Conservation (phyloP, 129 eudicot species). For the Lactuca saligna region DNA sequence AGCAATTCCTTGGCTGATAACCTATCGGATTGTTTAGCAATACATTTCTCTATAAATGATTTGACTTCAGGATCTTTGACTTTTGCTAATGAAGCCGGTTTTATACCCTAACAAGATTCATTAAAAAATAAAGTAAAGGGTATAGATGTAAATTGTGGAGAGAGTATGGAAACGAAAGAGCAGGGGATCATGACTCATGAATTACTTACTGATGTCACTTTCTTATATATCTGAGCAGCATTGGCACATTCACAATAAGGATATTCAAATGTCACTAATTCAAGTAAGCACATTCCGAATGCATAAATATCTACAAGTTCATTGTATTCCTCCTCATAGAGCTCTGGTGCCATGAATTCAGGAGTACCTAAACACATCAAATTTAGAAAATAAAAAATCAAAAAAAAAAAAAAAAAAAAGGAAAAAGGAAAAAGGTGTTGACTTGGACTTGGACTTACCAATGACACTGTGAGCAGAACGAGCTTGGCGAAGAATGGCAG, state of each 20-base stretch:
- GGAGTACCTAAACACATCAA: constrained; percentile 71
- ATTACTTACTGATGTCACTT: constrained; percentile 85
- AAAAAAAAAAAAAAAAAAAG: too few species aligned
- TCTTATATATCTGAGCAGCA: constrained; percentile 97
- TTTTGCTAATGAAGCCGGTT: constrained; percentile 81
- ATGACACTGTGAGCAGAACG: constrained; percentile 95
- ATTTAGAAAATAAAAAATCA: too few species aligned
- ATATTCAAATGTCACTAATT: constrained; percentile 93
- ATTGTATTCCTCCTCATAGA: constrained; percentile 92
- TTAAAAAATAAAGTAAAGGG: background rate
- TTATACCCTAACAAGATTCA: constrained; percentile 65
- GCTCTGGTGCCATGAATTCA: constrained; percentile 99
- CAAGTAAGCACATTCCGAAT: constrained; percentile 97
- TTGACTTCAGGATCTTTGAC: constrained; percentile 80
- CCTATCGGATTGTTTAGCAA: constrained; percentile 68
- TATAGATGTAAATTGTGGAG: constrained; percentile 8
- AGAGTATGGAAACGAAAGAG: constrained; percentile 8
- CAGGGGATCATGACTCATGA: background rate
- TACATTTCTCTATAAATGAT: constrained; percentile 88
- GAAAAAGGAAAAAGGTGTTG: background rate
- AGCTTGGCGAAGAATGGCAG: constrained; percentile 82
- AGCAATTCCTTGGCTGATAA: constrained; percentile 82
- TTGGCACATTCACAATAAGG: constrained; percentile 90
- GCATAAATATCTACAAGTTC: constrained; percentile 98
- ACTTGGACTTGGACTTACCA: constrained; percentile 45